Evolutionary conservation across 2,329 filamentous ascomycete genomes (phyloP).

Genomic region (Neodidymelliopsis sp.): DNA sequence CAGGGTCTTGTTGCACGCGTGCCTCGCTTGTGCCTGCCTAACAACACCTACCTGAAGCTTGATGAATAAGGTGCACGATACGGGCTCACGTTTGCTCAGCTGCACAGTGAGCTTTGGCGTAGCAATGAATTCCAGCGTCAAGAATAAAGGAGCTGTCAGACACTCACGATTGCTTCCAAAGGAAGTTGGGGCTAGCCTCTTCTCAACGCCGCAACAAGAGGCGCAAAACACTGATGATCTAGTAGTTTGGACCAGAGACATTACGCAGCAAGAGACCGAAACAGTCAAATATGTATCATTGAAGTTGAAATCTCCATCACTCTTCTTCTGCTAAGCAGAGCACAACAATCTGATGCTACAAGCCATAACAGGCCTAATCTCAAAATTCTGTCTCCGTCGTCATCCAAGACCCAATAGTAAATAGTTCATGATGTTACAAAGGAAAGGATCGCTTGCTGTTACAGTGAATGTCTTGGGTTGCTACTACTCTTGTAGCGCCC

Average conservation of each 20-base stretch:
- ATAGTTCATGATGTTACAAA: constrained; percentile 31
- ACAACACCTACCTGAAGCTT: background rate
- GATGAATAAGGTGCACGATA: background rate
- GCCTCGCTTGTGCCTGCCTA: constrained; percentile 9
- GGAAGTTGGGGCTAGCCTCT: too few species aligned
- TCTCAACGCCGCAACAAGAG: too few species aligned
- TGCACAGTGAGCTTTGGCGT: background rate
- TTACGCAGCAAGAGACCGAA: constrained; percentile 34
- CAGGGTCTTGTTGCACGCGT: constrained; percentile 5
- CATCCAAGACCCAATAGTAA: constrained; percentile 20
- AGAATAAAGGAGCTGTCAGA: too few species aligned
- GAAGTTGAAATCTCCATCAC: constrained; percentile 27
- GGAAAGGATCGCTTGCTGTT: constrained; percentile 28
- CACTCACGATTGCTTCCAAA: too few species aligned
- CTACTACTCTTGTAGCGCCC: background rate
- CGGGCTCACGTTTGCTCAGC: background rate
- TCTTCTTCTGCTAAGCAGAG: background rate
- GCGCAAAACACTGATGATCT: too few species aligned
- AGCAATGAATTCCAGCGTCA: background rate
- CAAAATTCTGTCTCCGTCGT: constrained; percentile 7
- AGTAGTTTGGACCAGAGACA: constrained; percentile 42
- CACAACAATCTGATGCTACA: constrained; percentile 6
- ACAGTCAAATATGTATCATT: constrained; percentile 46
- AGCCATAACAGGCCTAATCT: background rate
- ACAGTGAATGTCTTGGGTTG: constrained; percentile 27